Conservation (phyloP, 208 protist species). For the Crithidia expoeki region DNA sequence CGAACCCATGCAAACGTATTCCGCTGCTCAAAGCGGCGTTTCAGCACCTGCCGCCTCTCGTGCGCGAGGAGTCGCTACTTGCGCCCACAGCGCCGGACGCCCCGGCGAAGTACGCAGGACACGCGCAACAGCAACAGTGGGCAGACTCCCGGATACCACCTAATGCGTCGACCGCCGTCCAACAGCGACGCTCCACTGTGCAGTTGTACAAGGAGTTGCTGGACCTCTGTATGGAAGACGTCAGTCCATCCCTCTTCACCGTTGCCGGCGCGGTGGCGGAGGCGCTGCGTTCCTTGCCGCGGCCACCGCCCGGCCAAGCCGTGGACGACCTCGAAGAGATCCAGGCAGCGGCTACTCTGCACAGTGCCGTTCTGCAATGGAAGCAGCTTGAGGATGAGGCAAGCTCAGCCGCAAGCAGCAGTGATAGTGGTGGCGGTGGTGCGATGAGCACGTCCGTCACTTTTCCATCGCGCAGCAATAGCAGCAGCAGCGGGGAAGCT, state of each 20-base stretch:
- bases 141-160: neutral
- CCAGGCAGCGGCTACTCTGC: constrained; percentile 33
- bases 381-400: constrained; percentile 36
- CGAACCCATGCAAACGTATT: constrained; percentile 33
- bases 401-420: neutral
- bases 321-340: constrained; percentile 26
- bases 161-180: neutral
- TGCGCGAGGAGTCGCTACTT: constrained; percentile 10
- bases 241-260: constrained; percentile 49
- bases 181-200: constrained; percentile 38
- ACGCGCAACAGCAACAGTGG: neutral
- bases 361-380: constrained; percentile 26
- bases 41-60: constrained; percentile 26
- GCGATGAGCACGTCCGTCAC: neutral
- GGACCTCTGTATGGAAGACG: constrained; percentile 57
- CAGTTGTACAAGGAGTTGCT: constrained; percentile 74
- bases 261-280: constrained; percentile 65
- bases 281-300: constrained; percentile 49
- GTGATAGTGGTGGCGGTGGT: neutral
- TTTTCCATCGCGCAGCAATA: neutral
- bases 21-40: constrained; percentile 33
- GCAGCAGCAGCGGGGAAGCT: neutral
- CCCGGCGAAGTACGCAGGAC: neutral
- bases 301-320: neutral
- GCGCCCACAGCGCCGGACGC: neutral